Base-by-base conservation (phyloP, 1,139 yeast species). In the Blastobotrys elegans region DNA sequence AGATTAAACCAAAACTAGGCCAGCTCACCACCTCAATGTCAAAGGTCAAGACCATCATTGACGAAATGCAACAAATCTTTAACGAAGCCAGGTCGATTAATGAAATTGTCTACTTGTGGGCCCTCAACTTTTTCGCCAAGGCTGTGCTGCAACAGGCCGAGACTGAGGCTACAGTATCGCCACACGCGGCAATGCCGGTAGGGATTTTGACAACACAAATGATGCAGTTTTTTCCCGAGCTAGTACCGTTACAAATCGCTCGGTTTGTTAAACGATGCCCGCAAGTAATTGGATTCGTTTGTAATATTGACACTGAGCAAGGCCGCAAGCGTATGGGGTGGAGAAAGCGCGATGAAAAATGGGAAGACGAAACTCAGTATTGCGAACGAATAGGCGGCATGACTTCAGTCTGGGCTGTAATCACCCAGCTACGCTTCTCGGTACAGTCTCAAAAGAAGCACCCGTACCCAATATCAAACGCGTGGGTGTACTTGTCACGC, bases 221-320 rank as follows among this genome's bases (percentile, higher is more conserved):
- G 40, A 63, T 89, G 57, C 60, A 73, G 13, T 64, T 70, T 29
- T 82, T 77, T 57, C 84, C 88, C 0, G 89, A 83, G 17, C 72
- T 92, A 48, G 74, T 77, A 37, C 84, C 84, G 49, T 77, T 75
- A 47, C 64, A 92, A 33, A 67, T 81, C 57, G 95, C 97, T 0
- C 75, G 97, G 55, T 78, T 92, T 59, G 84, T 88, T 33, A 90
- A 90, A 62, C 88, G 90, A 60, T 92, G 98, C 59, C 97, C 98
- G 0, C 77, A 77, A 50, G 76, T 90, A 20, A 81, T 94, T 41
- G 98, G 98, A 0, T 89, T 74, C 63, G 72, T 85, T 1, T 81
- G 94, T 58, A 53, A 74, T 1, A 78, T 84, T 29, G 88, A 83
- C 49, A 85, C 96, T 0, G 96, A 83, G 56, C 84, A 84, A 56